Base-by-base conservation (phyloP, 345 rosid species). In the Arabidopsis thaliana region DNA sequence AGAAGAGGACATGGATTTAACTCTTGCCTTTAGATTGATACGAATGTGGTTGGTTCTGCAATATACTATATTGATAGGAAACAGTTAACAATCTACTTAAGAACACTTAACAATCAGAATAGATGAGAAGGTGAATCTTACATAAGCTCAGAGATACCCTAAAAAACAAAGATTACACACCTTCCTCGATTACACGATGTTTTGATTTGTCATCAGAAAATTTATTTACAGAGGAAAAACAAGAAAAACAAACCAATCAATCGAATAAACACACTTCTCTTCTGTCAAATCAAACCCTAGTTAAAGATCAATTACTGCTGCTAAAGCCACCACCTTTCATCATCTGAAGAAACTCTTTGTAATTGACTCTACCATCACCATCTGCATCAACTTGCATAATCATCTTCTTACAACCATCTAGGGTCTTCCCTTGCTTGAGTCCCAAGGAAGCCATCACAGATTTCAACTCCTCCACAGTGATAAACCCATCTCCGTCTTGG, bases 321-420 rank as follows among this genome's bases (percentile, higher is more conserved):
- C 76, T 79, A 20, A 72, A 41, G 6, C 76, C 76, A 63, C 73
- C 64, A 33, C 80, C 77, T 71, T 65, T 80, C 82, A 80, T 80
- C 82, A 80, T 80, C 38, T 80, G 82, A 50, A 70, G 56, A 59
- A 80, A 80, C 77, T 80, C 82, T 22, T 57, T 74, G 53, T 74
- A 80, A 52, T 71, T 59, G 33, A 80, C 80, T 67, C 72, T 76
- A 28, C 80, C 83, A 67, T 80, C 83, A 61, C 81, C 82, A 70
- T 80, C 77, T 6, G 12, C 72, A 67, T 76, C 83, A 2, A 80
- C 83, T 67, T 76, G 77, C 72, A 62, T 67, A 51, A 80, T 80
- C 81, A 80, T 80, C 75, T 67, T 72, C 78, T 67, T 67, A 14
- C 81, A 80, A 41, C 71, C 81, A 24, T 80, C 78, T 22, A 76